Percentiles rank a stretch among this genome's conserved stretches.
These are phyloP conservation scores for Mycena sp. DNA, from an alignment of 1,284 basidiomycete species.

Conservation along the genomic window DNA sequence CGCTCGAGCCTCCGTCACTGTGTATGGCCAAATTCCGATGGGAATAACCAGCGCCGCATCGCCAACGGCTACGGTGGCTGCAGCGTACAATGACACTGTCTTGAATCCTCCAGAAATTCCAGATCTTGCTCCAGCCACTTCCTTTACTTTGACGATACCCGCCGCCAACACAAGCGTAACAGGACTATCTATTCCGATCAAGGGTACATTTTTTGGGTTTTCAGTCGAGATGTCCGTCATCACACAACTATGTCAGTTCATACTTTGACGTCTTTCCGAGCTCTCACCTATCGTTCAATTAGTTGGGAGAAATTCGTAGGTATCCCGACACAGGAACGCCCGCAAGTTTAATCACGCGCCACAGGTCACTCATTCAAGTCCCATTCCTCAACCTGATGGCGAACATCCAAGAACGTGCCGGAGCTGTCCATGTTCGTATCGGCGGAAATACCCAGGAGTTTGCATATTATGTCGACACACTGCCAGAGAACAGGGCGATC, in stretches of 20 bases:
- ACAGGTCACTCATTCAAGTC: constrained; percentile 59
- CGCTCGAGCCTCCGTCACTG: constrained; percentile 37
- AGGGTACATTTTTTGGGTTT: constrained; percentile 73
- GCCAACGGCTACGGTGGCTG: constrained; percentile 47
- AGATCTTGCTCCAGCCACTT: constrained; percentile 45
- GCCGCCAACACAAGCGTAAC: constrained; percentile 44
- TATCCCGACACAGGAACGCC: constrained; percentile 38
- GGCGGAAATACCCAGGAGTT: constrained; percentile 83
- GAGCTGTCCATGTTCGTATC: constrained; percentile 68
- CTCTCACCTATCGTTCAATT: background rate
- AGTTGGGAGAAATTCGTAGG: constrained; percentile 65
- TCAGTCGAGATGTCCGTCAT: constrained; percentile 79
- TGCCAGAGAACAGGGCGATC: constrained; percentile 53
- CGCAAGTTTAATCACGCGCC: background rate
- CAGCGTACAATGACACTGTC: constrained; percentile 54
- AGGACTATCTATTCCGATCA: constrained; percentile 58
- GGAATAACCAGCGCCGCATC: constrained; percentile 27
- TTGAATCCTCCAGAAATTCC: constrained; percentile 55
- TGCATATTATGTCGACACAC: constrained; percentile 56
- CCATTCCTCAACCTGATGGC: constrained; percentile 82
- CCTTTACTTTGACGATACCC: constrained; percentile 53
- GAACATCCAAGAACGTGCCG: constrained; percentile 68
- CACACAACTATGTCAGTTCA: constrained; percentile 44
- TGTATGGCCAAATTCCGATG: constrained; percentile 43
- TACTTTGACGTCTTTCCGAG: constrained; percentile 7